A percentile compares a stretch with the other conserved stretches of the same genome.
phyloP scores from a whole-genome alignment of 164 flowering plant genomes.

The Nelumbo lutea region DNA sequence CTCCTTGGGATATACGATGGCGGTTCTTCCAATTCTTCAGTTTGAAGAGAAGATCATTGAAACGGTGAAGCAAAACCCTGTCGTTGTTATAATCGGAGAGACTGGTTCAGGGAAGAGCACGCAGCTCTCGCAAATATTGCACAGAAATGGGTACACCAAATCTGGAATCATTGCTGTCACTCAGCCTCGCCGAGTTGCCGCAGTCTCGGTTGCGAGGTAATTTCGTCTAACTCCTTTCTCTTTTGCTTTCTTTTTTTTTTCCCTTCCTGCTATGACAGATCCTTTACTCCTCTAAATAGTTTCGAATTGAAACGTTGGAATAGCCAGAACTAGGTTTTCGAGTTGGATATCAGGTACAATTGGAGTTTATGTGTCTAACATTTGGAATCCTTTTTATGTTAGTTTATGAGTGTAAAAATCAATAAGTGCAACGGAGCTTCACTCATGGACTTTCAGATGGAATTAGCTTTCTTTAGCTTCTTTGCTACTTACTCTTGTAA shows the following conservation, averaged over 20 bases:
- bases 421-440: background rate
- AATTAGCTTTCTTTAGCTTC: too few species aligned
- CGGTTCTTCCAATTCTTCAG: slow-evolving; percentile 69
- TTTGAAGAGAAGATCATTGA: slow-evolving; percentile 80
- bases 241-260: background rate
- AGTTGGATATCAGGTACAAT: too few species aligned
- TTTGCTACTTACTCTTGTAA: too few species aligned
- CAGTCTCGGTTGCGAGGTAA: slow-evolving; percentile 86
- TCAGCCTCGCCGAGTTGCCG: slow-evolving; percentile 97
- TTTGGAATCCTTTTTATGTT: background rate
- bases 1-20: slow-evolving; percentile 26
- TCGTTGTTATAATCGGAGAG: slow-evolving; percentile 86
- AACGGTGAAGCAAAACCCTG: slow-evolving; percentile 61
- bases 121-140: slow-evolving; percentile 93
- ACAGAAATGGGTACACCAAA: slow-evolving; percentile 63
- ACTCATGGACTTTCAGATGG: too few species aligned
- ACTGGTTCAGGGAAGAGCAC: slow-evolving; percentile 99
- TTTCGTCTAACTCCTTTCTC: background rate
- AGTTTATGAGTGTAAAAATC: background rate
- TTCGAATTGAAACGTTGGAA: background rate
- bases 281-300: background rate
- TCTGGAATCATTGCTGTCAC: slow-evolving; percentile 58
- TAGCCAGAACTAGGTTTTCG: background rate
- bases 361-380: background rate
- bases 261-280: background rate